Conservation (phyloP, 1,284 basidiomycete genomes). For the Heimioporus retisporus region DNA sequence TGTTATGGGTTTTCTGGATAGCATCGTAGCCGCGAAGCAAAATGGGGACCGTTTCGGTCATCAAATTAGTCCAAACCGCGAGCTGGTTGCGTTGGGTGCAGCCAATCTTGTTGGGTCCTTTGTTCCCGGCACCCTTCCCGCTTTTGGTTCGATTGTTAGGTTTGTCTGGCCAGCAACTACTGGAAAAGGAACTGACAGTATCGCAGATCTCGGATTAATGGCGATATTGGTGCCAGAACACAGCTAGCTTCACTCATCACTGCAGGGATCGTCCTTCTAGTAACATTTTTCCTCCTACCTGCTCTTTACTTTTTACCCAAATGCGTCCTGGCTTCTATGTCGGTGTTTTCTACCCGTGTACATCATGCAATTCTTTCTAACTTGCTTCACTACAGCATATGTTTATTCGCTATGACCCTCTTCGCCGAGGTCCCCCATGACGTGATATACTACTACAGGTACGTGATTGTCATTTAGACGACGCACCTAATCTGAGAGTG, state of each 20-base stretch:
- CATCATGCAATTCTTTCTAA: slow-evolving; percentile 11
- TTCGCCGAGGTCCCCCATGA: slow-evolving; percentile 92
- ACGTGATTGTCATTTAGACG: slow-evolving; percentile 37
- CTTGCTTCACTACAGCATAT: slow-evolving; percentile 62
- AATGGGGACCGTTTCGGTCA: slow-evolving; percentile 87
- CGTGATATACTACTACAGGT: slow-evolving; percentile 85
- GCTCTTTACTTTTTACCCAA: slow-evolving; percentile 84
- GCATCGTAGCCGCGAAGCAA: slow-evolving; percentile 90
- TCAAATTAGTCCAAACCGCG: slow-evolving; percentile 92
- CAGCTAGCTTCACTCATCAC: slow-evolving; percentile 92
- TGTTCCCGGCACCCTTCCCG: slow-evolving; percentile 88
- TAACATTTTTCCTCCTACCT: slow-evolving; percentile 90
- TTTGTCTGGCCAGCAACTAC: slow-evolving; percentile 33
- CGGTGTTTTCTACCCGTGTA: slow-evolving; percentile 36
- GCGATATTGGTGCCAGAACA: slow-evolving; percentile 86
- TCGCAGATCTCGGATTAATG: slow-evolving; percentile 85
- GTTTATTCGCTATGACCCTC: slow-evolving; percentile 86
- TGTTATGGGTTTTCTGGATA: slow-evolving; percentile 84
- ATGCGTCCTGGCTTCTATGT: slow-evolving; percentile 86
- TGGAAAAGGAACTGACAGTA: slow-evolving; percentile 1
- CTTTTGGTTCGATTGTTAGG: slow-evolving; percentile 92
- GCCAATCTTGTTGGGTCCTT: slow-evolving; percentile 86
- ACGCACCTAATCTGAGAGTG: not conserved
- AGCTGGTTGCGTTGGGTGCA: slow-evolving; percentile 89
- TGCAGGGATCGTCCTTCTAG: slow-evolving; percentile 78